Conservation (phyloP, 768 basidiomycete genomes). For the Glaciozyma martinii region DNA sequence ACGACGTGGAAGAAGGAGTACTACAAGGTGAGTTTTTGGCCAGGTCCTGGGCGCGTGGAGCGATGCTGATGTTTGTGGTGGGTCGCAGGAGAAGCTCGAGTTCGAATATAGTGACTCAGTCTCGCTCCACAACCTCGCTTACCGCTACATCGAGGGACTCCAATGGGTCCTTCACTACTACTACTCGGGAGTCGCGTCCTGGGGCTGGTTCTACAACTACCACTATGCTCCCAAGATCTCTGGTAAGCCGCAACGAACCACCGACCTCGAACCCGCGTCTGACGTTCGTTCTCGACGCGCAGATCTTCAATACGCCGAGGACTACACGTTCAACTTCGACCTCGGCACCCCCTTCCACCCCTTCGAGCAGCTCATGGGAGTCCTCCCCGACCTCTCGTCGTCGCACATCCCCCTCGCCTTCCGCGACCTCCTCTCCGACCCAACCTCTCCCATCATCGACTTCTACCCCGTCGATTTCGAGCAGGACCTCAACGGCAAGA, state of each 20-base stretch:
- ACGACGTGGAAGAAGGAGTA: slow-evolving; percentile 83
- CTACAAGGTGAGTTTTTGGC: slow-evolving; percentile 61
- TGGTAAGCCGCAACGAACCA: slow-evolving; percentile 47
- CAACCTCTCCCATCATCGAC: slow-evolving; percentile 76
- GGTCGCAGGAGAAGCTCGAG: slow-evolving; percentile 67
- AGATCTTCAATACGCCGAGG: slow-evolving; percentile 57
- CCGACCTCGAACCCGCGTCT: not conserved
- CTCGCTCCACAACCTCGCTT: slow-evolving; percentile 61
- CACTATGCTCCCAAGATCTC: slow-evolving; percentile 96
- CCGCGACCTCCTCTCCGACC: slow-evolving; percentile 77
- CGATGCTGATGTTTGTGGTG: not conserved
- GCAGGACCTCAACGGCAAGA: slow-evolving; percentile 93
- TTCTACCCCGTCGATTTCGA: slow-evolving; percentile 92
- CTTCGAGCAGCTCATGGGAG: slow-evolving; percentile 96
- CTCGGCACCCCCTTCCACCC: slow-evolving; percentile 84
- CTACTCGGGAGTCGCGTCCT: slow-evolving; percentile 90
- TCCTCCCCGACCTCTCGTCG: slow-evolving; percentile 80
- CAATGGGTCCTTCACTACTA: slow-evolving; percentile 99
- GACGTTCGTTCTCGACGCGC: slow-evolving; percentile 3
- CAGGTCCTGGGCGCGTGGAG: not conserved
- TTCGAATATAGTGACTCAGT: slow-evolving; percentile 60
- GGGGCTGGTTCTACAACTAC: slow-evolving; percentile 99
- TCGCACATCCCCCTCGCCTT: slow-evolving; percentile 81
- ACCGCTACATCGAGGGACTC: slow-evolving; percentile 79
- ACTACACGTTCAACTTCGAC: slow-evolving; percentile 77